Evolutionary conservation across 495 filamentous ascomycete genomes (phyloP).

Genomic region (Aspergillus panamensis): DNA sequence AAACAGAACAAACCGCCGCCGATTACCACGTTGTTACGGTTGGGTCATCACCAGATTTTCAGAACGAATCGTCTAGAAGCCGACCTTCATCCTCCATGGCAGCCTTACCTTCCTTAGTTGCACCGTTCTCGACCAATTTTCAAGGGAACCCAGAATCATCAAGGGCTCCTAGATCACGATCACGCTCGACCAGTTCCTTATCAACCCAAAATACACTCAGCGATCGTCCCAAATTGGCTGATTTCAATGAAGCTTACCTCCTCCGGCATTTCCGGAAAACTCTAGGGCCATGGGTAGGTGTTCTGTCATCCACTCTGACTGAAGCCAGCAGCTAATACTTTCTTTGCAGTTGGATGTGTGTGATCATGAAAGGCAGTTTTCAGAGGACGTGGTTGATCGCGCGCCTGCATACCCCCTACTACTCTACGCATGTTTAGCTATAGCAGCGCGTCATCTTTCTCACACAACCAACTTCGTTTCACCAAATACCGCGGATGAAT

Average conservation of each 20-base stretch:
- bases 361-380: constrained; percentile 37
- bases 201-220: constrained; percentile 21
- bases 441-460: constrained; percentile 41
- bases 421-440: constrained; percentile 40
- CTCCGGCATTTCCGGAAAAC: constrained; percentile 39
- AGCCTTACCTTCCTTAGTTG: constrained; percentile 23
- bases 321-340: constrained; percentile 2
- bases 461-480: constrained; percentile 35
- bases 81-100: constrained; percentile 29
- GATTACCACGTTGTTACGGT: constrained; percentile 38
- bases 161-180: constrained; percentile 15
- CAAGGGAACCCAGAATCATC: constrained; percentile 18
- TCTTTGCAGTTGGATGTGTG: constrained; percentile 35
- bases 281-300: constrained; percentile 38
- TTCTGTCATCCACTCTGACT: background rate
- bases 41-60: constrained; percentile 17
- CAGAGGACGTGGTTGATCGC: constrained; percentile 33
- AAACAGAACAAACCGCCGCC: constrained; percentile 41
- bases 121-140: constrained; percentile 15
- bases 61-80: constrained; percentile 28
- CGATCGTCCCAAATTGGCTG: constrained; percentile 27
- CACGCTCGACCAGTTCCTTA: constrained; percentile 22
- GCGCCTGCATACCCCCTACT: constrained; percentile 36
- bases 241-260: constrained; percentile 41
- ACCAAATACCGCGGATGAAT: constrained; percentile 35